Evolutionary conservation across 345 rosid species (phyloP).

Genomic region (Hibiscus mutabilis): DNA sequence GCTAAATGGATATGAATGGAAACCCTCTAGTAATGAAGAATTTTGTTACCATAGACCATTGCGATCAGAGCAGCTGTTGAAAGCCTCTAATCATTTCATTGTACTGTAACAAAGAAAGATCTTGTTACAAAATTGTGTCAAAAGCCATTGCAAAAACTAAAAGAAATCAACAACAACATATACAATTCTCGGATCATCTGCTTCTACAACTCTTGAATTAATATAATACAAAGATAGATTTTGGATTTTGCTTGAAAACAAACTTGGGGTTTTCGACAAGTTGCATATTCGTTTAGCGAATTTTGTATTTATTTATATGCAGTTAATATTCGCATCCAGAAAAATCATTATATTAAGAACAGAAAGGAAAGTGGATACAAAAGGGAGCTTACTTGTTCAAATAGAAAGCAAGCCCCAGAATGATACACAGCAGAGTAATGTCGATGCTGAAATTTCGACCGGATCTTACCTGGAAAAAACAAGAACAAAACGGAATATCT

Average conservation of each 20-base stretch:
- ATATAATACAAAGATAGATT: too few species aligned
- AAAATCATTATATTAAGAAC: too few species aligned
- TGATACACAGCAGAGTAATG: constrained; percentile 55
- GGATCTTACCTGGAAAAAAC: constrained; percentile 54
- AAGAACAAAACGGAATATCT: constrained; percentile 1
- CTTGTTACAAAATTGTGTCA: not conserved
- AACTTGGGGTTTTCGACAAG: too few species aligned
- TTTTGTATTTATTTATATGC: too few species aligned
- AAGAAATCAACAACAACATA: too few species aligned
- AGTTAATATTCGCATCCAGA: too few species aligned
- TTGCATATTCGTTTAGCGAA: too few species aligned
- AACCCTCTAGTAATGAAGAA: not conserved
- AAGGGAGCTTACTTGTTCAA: constrained; percentile 56
- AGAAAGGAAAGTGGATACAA: not conserved
- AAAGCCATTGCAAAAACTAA: not conserved
- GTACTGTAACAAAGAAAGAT: constrained; percentile 15
- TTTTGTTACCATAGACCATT: not conserved
- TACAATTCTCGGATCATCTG: too few species aligned
- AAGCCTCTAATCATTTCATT: constrained; percentile 10
- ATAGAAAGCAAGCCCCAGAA: constrained; percentile 66
- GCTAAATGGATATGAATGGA: too few species aligned
- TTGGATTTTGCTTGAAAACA: too few species aligned
- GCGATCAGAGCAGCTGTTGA: not conserved
- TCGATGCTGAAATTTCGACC: constrained; percentile 75
- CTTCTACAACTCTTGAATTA: too few species aligned